Conservation (phyloP, 2,329 filamentous ascomycete genomes). For the Fusarium avenaceum region DNA sequence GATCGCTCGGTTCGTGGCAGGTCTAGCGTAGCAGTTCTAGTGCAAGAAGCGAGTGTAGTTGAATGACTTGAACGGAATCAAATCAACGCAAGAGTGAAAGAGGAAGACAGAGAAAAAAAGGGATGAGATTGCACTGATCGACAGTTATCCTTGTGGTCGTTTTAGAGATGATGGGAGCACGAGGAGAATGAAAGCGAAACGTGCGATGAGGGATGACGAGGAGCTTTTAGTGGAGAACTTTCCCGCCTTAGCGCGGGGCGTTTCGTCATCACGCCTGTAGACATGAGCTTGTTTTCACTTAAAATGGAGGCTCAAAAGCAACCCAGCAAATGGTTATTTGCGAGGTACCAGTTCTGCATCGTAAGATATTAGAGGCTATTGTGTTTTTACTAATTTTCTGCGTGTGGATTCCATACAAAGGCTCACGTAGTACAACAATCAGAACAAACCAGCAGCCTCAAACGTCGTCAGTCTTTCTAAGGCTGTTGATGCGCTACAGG, state of each 20-base stretch:
- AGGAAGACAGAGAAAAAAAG: neutral
- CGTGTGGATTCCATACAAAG: too few relatives aligned
- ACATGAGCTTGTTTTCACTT: constrained; percentile 42
- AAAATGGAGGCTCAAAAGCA: constrained; percentile 27
- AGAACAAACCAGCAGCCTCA: neutral
- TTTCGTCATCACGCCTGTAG: constrained; percentile 42
- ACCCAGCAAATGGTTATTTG: neutral
- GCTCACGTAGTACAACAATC: neutral
- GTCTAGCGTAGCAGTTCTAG: neutral
- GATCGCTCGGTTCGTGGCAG: constrained; percentile 15
- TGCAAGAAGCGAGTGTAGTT: constrained; percentile 13
- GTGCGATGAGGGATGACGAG: constrained; percentile 42
- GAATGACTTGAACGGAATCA: neutral
- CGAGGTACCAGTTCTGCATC: neutral
- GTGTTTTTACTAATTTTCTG: neutral
- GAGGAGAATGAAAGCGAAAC: constrained; percentile 25
- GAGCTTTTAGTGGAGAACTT: constrained; percentile 37
- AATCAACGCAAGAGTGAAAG: neutral
- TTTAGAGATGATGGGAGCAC: constrained; percentile 34
- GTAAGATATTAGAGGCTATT: neutral
- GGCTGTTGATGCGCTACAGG: constrained; percentile 35
- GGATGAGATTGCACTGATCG: constrained; percentile 16
- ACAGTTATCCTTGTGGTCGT: constrained; percentile 33
- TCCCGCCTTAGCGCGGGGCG: constrained; percentile 29
- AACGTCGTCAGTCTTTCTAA: constrained; percentile 4